phyloP scores from a whole-genome alignment of 257 asterid species.

The Catharanthus roseus region DNA sequence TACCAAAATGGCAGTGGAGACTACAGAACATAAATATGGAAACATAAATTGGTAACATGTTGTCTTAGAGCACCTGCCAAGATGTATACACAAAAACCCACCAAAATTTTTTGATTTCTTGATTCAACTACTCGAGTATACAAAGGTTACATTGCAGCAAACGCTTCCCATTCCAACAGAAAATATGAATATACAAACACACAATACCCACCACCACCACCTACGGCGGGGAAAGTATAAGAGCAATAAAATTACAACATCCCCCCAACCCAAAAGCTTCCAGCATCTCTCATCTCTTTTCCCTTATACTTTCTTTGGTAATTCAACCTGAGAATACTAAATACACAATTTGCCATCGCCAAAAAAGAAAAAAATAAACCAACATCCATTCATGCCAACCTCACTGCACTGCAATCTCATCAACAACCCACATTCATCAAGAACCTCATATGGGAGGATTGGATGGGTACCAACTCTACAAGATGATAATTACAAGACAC shows the following conservation, averaged over 20 bases:
- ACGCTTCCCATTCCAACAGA: slow-evolving; percentile 18
- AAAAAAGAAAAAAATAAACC: slow-evolving; percentile 1
- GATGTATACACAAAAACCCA: neutral
- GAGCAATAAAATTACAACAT: slow-evolving; percentile 18
- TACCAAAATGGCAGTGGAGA: no score
- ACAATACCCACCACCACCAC: slow-evolving; percentile 9
- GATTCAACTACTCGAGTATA: slow-evolving; percentile 18
- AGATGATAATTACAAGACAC: slow-evolving; percentile 43
- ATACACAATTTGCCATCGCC: slow-evolving; percentile 4
- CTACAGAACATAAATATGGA: no score
- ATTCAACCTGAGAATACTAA: slow-evolving; percentile 6
- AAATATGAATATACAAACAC: slow-evolving; percentile 32
- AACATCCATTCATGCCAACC: slow-evolving; percentile 17
- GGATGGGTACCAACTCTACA: slow-evolving; percentile 13
- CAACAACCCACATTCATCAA: slow-evolving; percentile 15
- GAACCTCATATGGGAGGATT: slow-evolving; percentile 18
- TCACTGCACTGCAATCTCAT: neutral
- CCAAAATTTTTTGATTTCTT: slow-evolving; percentile 17
- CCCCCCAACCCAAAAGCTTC: slow-evolving; percentile 17
- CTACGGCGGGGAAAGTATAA: neutral
- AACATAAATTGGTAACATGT: no score
- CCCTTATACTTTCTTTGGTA: neutral
- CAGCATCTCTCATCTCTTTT: slow-evolving; percentile 17
- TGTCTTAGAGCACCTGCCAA: no score
- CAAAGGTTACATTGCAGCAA: slow-evolving; percentile 17